These are phyloP conservation scores for Nannochloropsis gaditana DNA, from an alignment of 108 stramenopile genomes.

Conservation along the genomic window DNA sequence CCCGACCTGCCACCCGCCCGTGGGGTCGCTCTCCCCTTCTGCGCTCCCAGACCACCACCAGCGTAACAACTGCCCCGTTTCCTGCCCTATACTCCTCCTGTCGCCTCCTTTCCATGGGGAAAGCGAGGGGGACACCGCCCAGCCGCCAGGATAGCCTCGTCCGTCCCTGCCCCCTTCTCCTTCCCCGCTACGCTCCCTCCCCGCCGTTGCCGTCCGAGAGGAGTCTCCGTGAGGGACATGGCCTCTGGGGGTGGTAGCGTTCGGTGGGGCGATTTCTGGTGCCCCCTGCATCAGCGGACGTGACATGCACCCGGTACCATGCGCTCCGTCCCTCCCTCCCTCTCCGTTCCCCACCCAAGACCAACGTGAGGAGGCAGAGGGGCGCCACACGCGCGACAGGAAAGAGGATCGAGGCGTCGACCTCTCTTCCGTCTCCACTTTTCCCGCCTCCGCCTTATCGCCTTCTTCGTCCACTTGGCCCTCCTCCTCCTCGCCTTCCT, in stretches of 20 bases:
- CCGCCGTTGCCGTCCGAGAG: too few relatives aligned
- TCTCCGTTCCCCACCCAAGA: background rate
- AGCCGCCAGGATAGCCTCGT: background rate
- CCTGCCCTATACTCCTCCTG: background rate
- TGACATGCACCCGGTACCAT: background rate
- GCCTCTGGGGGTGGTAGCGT: too few relatives aligned
- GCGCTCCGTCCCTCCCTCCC: background rate
- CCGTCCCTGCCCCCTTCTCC: background rate
- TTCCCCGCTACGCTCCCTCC: background rate
- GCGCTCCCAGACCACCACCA: slow-evolving; percentile 19
- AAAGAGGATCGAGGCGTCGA: background rate
- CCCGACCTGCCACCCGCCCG: background rate
- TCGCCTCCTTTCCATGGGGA: background rate
- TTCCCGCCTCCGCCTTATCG: background rate
- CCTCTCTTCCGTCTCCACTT: background rate
- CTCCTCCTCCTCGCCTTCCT: background rate
- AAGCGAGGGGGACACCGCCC: too few relatives aligned
- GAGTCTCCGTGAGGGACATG: too few relatives aligned
- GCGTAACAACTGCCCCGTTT: background rate
- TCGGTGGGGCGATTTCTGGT: background rate
- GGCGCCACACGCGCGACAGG: too few relatives aligned
- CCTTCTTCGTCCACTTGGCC: background rate
- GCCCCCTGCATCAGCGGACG: background rate
- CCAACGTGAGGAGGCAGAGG: background rate
- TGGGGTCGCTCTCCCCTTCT: background rate